phyloP scores from a whole-genome alignment of 139 green algal species.

The Diplosphaera chodatii region DNA sequence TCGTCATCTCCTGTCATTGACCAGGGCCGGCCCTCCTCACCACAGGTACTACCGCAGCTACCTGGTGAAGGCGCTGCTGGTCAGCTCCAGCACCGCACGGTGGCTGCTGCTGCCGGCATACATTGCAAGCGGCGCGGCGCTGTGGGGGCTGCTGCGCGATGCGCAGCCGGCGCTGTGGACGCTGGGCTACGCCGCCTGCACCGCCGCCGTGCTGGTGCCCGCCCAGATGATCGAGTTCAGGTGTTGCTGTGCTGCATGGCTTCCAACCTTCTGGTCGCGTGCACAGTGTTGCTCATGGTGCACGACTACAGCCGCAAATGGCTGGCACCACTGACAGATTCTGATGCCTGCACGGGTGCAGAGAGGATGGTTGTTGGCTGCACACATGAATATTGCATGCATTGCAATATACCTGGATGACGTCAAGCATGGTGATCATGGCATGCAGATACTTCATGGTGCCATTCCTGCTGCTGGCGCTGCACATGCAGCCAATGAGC shows the following conservation, averaged over 20 bases:
- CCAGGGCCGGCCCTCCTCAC: too few species aligned
- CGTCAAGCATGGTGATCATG: neutral
- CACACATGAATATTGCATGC: too few species aligned
- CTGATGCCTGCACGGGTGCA: too few species aligned
- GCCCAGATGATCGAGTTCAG: slow-evolving; percentile 81
- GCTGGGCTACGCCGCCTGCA: slow-evolving; percentile 23
- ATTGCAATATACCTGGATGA: too few species aligned
- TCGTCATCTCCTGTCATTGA: too few species aligned
- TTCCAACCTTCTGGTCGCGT: too few species aligned
- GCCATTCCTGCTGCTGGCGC: slow-evolving; percentile 42
- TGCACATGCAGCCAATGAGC: slow-evolving; percentile 47
- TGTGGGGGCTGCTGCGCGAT: slow-evolving; percentile 22
- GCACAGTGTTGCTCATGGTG: too few species aligned
- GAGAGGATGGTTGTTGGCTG: too few species aligned
- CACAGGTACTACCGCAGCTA: slow-evolving; percentile 90
- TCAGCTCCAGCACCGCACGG: slow-evolving; percentile 1
- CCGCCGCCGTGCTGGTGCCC: slow-evolving; percentile 55
- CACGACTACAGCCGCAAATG: too few species aligned
- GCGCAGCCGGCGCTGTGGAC: slow-evolving; percentile 27
- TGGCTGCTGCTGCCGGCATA: slow-evolving; percentile 51
- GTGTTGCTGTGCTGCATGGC: too few species aligned
- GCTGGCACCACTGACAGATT: too few species aligned
- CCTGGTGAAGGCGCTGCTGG: slow-evolving; percentile 66
- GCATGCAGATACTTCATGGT: slow-evolving; percentile 77
- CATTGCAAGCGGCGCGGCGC: slow-evolving; percentile 17